These are phyloP conservation scores for Xylaria multiplex DNA, from an alignment of 2,329 filamentous ascomycete species.

Conservation along the genomic window DNA sequence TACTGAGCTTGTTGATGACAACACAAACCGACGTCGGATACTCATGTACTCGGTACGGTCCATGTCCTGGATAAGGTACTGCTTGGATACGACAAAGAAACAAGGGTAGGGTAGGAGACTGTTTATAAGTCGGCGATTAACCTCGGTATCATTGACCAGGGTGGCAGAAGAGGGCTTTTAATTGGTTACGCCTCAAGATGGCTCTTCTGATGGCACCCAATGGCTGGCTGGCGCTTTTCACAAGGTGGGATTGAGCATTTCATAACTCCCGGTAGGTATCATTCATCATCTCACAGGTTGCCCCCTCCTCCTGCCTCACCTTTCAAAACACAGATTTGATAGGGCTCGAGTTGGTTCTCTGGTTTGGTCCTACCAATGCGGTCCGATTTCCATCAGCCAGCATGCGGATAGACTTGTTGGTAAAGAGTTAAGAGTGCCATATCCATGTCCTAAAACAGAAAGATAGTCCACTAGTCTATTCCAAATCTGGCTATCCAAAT, in stretches of 20 bases:
- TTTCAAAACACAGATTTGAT: slow-evolving; percentile 7
- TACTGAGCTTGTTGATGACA: too few species aligned
- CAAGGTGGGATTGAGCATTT: not conserved
- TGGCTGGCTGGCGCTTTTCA: slow-evolving; percentile 3
- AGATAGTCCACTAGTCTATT: not conserved
- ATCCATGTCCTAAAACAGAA: slow-evolving; percentile 14
- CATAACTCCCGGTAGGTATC: too few species aligned
- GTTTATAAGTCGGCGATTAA: slow-evolving; percentile 32
- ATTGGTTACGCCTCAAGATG: slow-evolving; percentile 23
- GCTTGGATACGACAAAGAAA: slow-evolving; percentile 1
- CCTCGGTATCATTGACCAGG: slow-evolving; percentile 4
- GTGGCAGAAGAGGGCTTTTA: not conserved
- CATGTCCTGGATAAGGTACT: not conserved
- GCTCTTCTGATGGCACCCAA: slow-evolving; percentile 15
- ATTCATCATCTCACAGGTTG: not conserved
- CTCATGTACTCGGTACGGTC: slow-evolving; percentile 6
- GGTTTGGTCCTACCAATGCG: not conserved
- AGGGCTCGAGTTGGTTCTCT: not conserved
- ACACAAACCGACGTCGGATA: not conserved
- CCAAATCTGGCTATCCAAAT: slow-evolving; percentile 11
- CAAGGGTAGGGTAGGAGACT: slow-evolving; percentile 2
- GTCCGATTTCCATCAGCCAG: not conserved
- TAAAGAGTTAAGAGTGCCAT: slow-evolving; percentile 9
- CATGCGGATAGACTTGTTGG: slow-evolving; percentile 4
- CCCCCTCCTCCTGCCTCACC: not conserved